Percentiles rank a stretch among this genome's conserved stretches.
These are phyloP conservation scores for Chlorella sp. DNA, from an alignment of 139 green algal genomes.

Conservation along the genomic window DNA sequence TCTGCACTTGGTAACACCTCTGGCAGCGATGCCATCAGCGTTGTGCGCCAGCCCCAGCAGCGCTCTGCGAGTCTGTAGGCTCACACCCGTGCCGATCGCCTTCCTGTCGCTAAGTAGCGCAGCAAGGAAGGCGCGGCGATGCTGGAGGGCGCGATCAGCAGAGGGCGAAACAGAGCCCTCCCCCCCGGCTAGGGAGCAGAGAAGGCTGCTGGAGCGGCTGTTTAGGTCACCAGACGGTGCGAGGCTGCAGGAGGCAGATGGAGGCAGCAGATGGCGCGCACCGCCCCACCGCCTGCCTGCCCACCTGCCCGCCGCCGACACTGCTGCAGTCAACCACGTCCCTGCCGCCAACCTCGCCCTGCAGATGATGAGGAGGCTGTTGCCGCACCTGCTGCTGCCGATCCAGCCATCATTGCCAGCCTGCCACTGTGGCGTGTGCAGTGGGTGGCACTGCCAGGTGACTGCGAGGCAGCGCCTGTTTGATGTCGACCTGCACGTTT, in stretches of 20 bases:
- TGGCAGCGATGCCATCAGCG: too few species aligned
- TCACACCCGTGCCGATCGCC: too few species aligned
- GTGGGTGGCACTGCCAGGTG: conserved; percentile 32
- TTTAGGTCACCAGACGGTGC: too few species aligned
- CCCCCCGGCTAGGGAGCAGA: background rate
- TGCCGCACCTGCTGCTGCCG: background rate
- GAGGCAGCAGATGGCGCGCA: background rate
- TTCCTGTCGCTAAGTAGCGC: too few species aligned
- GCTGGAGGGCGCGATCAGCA: background rate
- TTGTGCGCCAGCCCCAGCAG: too few species aligned
- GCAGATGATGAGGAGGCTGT: background rate
- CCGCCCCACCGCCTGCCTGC: background rate
- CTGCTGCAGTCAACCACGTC: background rate
- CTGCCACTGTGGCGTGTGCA: conserved; percentile 59
- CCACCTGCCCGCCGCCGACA: background rate
- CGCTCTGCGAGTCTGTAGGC: too few species aligned
- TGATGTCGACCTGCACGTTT: conserved; percentile 24
- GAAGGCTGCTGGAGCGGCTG: background rate
- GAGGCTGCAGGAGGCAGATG: too few species aligned
- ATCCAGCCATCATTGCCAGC: conserved; percentile 2
- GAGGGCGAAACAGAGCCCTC: background rate
- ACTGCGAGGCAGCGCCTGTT: conserved; percentile 25
- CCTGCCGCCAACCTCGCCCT: background rate
- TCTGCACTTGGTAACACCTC: too few species aligned
- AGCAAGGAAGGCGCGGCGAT: too few species aligned